Conservation (phyloP, 345 rosid species). For the Sisymbrium irio region DNA sequence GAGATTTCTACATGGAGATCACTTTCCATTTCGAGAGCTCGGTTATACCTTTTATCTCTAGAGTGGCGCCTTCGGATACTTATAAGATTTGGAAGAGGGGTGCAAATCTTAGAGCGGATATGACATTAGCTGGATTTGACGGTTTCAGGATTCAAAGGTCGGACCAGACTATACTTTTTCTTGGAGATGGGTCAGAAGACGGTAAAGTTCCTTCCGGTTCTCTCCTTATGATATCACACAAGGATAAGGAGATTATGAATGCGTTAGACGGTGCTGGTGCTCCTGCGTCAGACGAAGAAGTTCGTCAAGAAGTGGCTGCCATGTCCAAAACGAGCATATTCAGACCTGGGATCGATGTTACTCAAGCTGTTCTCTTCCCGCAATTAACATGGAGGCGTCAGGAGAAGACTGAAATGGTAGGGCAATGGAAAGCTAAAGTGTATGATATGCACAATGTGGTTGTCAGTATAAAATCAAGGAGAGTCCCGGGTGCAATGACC, state of each 20-base stretch:
- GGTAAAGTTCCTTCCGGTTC: constrained; percentile 80
- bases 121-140: constrained; percentile 96
- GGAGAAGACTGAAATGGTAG: constrained; percentile 89
- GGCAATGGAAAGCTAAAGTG: constrained; percentile 89
- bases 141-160: constrained; percentile 91
- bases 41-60: constrained; percentile 90
- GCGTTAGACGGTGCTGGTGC: constrained; percentile 97
- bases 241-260: constrained; percentile 96
- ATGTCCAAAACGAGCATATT: constrained; percentile 97
- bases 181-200: constrained; percentile 95
- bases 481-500: constrained; percentile 97
- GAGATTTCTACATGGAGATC: constrained; percentile 99
- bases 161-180: constrained; percentile 88
- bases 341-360: constrained; percentile 97
- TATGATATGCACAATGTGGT: constrained; percentile 99
- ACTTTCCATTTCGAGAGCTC: constrained; percentile 96
- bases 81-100: constrained; percentile 98
- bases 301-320: constrained; percentile 88
- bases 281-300: constrained; percentile 81
- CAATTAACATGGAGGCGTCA: constrained; percentile 97
- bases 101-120: constrained; percentile 94
- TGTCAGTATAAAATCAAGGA: constrained; percentile 91
- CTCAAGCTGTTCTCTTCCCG: constrained; percentile 90
- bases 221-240: constrained; percentile 88
- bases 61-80: constrained; percentile 97